A percentile compares a stretch with the other conserved stretches of the same genome.
These are phyloP conservation scores for Malus orientalis DNA, from an alignment of 306 rosid genomes.

Conservation along the genomic window DNA sequence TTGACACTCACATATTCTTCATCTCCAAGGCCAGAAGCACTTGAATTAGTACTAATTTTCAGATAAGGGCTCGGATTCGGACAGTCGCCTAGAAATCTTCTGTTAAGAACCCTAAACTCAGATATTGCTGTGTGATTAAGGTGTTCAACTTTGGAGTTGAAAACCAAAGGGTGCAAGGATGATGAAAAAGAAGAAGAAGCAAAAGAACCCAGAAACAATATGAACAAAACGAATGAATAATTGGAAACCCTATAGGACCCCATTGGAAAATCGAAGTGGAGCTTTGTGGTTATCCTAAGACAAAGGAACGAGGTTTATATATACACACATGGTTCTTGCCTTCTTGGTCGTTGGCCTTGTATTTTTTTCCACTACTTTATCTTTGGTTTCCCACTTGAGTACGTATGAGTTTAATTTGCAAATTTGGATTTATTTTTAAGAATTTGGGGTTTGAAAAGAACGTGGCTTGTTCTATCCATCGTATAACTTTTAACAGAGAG, in stretches of 20 bases:
- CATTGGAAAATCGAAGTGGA: not conserved
- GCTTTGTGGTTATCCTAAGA: not conserved
- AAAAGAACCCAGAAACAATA: conserved; percentile 2
- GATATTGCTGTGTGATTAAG: conserved; percentile 59
- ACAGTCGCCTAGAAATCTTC: conserved; percentile 40
- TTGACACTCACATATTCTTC: conserved; percentile 51
- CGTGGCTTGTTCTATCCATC: not conserved
- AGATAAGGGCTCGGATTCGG: conserved; percentile 20
- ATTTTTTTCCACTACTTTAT: not conserved
- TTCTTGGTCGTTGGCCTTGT: not conserved
- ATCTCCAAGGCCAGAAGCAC: conserved; percentile 28
- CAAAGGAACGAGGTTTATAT: not conserved
- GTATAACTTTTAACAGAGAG: not conserved
- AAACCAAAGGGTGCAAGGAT: conserved; percentile 17
- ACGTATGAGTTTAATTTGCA: not conserved
- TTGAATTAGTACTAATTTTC: conserved; percentile 22
- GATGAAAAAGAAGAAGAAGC: conserved; percentile 8
- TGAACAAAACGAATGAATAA: not conserved
- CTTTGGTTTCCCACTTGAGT: not conserved
- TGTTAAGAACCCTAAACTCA: conserved; percentile 51
- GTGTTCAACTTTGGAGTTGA: conserved; percentile 32
- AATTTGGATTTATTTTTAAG: not conserved
- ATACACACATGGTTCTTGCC: not conserved
- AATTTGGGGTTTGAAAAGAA: not conserved
- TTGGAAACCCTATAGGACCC: not conserved